Evolutionary conservation across 2,329 filamentous ascomycete species (phyloP).

Genomic region (Alternaria arbusti): DNA sequence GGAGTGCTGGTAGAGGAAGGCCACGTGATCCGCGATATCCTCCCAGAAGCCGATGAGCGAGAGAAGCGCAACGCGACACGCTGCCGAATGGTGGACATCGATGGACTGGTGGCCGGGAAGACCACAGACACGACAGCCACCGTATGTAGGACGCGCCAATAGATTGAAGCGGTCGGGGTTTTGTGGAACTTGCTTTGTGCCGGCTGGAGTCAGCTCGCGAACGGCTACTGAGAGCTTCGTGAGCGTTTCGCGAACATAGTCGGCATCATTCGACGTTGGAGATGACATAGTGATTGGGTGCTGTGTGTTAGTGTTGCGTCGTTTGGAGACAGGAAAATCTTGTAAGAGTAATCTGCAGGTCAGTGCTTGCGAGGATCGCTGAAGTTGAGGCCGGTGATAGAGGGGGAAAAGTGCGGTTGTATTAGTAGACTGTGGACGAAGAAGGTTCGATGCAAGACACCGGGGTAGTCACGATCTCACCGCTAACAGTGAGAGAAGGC

Average conservation of each 20-base stretch:
- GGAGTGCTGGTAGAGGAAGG: constrained; percentile 16
- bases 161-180: constrained; percentile 22
- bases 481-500: not conserved
- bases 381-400: not conserved
- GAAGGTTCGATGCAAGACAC: not conserved
- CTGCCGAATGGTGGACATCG: constrained; percentile 12
- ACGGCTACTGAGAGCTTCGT: constrained; percentile 15
- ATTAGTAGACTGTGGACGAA: not conserved
- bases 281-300: constrained; percentile 10
- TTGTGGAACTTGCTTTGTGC: constrained; percentile 17
- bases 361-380: not conserved
- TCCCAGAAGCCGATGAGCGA: constrained; percentile 28
- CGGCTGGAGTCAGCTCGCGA: constrained; percentile 25
- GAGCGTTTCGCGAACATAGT: constrained; percentile 10
- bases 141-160: constrained; percentile 21
- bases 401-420: not conserved
- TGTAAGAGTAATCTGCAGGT: not conserved
- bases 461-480: not conserved
- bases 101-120: constrained; percentile 24
- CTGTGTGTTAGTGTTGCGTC: not conserved
- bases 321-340: not conserved
- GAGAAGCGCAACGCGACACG: constrained; percentile 21
- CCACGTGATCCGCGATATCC: constrained; percentile 12
- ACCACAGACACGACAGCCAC: constrained; percentile 23
- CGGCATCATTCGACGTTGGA: not conserved